phyloP scores from a whole-genome alignment of 768 basidiomycete species.

The Mycena epipterygia region DNA sequence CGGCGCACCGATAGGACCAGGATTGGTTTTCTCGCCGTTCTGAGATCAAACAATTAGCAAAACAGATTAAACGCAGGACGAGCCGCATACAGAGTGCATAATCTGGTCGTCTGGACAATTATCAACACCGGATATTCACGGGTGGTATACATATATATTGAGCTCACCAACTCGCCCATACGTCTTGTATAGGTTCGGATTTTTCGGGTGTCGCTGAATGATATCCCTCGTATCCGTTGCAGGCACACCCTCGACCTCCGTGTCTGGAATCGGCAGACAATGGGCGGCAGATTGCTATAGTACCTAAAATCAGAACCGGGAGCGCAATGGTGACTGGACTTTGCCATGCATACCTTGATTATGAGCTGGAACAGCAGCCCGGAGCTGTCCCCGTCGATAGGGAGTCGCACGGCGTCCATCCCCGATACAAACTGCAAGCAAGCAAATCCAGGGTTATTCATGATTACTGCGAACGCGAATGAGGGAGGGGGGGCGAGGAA shows the following conservation, averaged over 20 bases:
- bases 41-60: not conserved
- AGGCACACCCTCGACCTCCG: slow-evolving; percentile 11
- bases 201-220: slow-evolving; percentile 8
- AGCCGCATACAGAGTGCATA: slow-evolving; percentile 14
- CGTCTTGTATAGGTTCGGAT: not conserved
- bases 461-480: too few relatives aligned
- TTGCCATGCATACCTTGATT: not conserved
- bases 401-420: not conserved
- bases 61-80: not conserved
- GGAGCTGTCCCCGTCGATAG: slow-evolving; percentile 13
- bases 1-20: not conserved
- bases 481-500: too few relatives aligned
- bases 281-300: not conserved
- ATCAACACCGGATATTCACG: not conserved
- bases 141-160: too few relatives aligned
- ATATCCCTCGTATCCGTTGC: slow-evolving; percentile 15
- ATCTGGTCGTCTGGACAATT: slow-evolving; percentile 15
- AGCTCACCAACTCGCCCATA: slow-evolving; percentile 22
- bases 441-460: not conserved
- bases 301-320: not conserved
- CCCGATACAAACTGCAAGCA: not conserved
- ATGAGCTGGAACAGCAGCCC: slow-evolving; percentile 15
- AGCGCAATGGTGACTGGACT: not conserved
- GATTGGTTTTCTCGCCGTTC: slow-evolving; percentile 27
- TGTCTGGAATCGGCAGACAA: not conserved